A percentile compares a stretch with the other conserved stretches of the same genome.
Conservation (phyloP, 306 rosid genomes). For the Corylus heterophylla region DNA sequence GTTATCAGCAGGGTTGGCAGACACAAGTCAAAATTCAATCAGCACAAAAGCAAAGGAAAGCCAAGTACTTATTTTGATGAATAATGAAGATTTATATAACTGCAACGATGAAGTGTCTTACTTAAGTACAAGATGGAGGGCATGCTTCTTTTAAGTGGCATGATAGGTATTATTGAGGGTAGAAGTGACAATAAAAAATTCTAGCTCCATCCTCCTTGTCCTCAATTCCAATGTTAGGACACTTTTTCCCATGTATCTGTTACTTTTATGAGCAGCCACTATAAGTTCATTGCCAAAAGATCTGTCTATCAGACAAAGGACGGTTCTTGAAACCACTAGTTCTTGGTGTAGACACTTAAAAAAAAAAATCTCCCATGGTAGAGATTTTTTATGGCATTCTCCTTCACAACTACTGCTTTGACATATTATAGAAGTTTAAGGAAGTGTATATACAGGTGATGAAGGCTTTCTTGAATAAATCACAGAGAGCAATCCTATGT, state of each 20-base stretch:
- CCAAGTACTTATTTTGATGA: background rate
- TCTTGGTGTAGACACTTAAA: background rate
- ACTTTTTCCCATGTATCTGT: background rate
- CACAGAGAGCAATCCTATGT: background rate
- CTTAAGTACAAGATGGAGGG: background rate
- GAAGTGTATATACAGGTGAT: background rate
- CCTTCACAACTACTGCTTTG: background rate
- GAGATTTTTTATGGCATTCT: background rate
- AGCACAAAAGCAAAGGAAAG: background rate
- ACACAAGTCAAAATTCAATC: background rate
- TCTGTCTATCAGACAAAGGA: background rate
- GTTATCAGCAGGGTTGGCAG: background rate
- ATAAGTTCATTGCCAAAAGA: slow-evolving; percentile 1
- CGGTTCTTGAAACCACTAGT: background rate
- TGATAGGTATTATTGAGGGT: background rate
- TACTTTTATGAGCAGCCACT: background rate
- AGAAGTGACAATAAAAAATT: background rate
- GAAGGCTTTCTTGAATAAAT: background rate
- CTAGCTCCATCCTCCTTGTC: background rate
- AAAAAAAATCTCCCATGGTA: background rate
- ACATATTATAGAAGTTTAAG: background rate
- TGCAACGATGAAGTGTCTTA: background rate
- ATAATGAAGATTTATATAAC: background rate
- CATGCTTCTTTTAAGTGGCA: background rate
- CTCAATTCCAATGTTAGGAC: background rate